phyloP scores from a whole-genome alignment of 768 basidiomycete species.

The Suillus weaverae region DNA sequence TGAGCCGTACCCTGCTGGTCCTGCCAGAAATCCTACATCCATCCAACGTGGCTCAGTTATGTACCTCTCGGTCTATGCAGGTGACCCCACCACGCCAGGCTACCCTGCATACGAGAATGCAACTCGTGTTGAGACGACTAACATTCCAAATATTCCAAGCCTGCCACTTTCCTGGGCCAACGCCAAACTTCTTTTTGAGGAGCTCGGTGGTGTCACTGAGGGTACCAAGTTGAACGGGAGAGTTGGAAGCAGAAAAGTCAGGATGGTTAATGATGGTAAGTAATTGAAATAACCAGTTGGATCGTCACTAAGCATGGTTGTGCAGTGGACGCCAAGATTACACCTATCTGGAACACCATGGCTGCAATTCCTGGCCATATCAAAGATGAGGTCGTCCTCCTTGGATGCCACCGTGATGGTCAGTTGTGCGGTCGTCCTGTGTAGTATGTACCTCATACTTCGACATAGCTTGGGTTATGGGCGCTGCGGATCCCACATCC shows the following conservation, averaged over 20 bases:
- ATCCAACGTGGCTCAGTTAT: conserved; percentile 87
- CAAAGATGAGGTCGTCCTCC: conserved; percentile 78
- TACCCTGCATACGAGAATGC: conserved; percentile 84
- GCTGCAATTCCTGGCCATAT: conserved; percentile 81
- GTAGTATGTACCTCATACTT: conserved; percentile 4
- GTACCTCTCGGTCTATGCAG: conserved; percentile 64
- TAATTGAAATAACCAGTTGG: no score
- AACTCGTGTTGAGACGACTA: conserved; percentile 57
- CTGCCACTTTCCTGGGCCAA: conserved; percentile 91
- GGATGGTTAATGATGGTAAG: conserved; percentile 57
- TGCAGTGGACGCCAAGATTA: conserved; percentile 73
- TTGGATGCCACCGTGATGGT: conserved; percentile 92
- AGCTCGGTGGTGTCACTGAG: conserved; percentile 45
- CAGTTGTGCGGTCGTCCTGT: conserved; percentile 19
- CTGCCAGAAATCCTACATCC: conserved; percentile 81
- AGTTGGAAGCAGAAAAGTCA: conserved; percentile 47
- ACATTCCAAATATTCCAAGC: conserved; percentile 77
- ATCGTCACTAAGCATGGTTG: neutral
- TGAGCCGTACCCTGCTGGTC: conserved; percentile 71
- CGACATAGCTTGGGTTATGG: conserved; percentile 39
- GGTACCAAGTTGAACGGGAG: conserved; percentile 46
- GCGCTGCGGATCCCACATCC: conserved; percentile 55
- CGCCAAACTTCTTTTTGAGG: conserved; percentile 64
- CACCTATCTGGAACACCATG: conserved; percentile 90
- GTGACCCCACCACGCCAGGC: conserved; percentile 86